These are phyloP conservation scores for Neurospora hispaniola DNA, from an alignment of 495 filamentous ascomycete genomes.

Conservation along the genomic window DNA sequence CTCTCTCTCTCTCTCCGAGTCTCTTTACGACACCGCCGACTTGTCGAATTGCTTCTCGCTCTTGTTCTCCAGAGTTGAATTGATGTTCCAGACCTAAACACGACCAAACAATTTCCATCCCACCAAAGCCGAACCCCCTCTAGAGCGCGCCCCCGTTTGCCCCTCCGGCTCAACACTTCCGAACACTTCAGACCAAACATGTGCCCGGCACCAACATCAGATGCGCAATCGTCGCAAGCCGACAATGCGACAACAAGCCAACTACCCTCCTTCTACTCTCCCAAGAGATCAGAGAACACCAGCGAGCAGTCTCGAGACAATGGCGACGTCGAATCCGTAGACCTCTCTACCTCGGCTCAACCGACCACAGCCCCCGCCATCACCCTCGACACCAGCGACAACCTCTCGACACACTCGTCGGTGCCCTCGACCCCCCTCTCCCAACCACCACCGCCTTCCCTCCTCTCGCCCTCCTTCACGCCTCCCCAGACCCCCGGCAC, in stretches of 20 bases:
- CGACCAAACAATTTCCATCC: not conserved
- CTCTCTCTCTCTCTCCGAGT: not conserved
- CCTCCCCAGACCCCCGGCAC: slow-evolving; percentile 68
- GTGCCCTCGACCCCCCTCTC: slow-evolving; percentile 6
- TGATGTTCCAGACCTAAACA: not conserved
- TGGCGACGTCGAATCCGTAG: slow-evolving; percentile 8
- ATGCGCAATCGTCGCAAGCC: slow-evolving; percentile 16
- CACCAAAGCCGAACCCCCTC: not conserved
- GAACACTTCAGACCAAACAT: not conserved
- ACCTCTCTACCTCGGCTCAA: slow-evolving; percentile 5
- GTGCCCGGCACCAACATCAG: not conserved
- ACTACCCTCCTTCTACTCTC: slow-evolving; percentile 40
- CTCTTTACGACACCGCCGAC: not conserved
- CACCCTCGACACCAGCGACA: not conserved
- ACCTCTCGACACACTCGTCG: slow-evolving; percentile 10
- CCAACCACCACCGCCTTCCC: slow-evolving; percentile 29
- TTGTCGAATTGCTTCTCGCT: not conserved
- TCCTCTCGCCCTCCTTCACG: slow-evolving; percentile 70
- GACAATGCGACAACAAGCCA: slow-evolving; percentile 11
- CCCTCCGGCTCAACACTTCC: not conserved
- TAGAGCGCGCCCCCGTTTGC: not conserved
- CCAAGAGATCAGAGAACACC: slow-evolving; percentile 20
- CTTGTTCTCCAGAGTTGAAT: not conserved
- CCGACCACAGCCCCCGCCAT: not conserved
- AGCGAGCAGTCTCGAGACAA: slow-evolving; percentile 7